Evolutionary conservation across 352 stramenopile genomes (phyloP).

Genomic region (Halophytophthora polymorphica): DNA sequence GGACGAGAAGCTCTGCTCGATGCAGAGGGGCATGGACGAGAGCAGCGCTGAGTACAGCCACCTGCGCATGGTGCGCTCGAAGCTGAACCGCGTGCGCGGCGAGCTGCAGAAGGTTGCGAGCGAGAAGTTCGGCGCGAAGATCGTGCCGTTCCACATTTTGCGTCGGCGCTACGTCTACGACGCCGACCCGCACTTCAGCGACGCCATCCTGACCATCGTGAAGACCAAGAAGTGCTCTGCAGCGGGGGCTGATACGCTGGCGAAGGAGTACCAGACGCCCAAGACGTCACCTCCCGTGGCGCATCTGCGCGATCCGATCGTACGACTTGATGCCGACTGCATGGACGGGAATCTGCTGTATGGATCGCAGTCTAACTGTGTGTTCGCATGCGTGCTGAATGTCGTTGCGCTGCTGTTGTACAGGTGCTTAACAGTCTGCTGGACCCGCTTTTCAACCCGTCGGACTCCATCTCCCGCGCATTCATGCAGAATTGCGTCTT

Average conservation of each 20-base stretch:
- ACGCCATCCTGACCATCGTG: constrained; percentile 73
- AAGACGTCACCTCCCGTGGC: constrained; percentile 55
- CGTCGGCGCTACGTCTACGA: constrained; percentile 62
- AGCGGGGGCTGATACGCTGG: constrained; percentile 49
- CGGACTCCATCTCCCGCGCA: constrained; percentile 45
- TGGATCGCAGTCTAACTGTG: neutral
- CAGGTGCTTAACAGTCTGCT: constrained; percentile 79
- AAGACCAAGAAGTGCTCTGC: constrained; percentile 76
- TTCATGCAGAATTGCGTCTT: constrained; percentile 71
- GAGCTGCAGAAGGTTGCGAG: constrained; percentile 75
- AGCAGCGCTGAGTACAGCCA: constrained; percentile 32
- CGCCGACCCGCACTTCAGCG: constrained; percentile 50
- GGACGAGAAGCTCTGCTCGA: constrained; percentile 59
- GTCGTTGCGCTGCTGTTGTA: neutral
- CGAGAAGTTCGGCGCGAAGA: constrained; percentile 59
- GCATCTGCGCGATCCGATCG: constrained; percentile 70
- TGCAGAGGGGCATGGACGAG: constrained; percentile 36
- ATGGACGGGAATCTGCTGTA: neutral
- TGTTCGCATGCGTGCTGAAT: neutral
- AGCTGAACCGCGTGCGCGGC: constrained; percentile 66
- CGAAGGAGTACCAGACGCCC: constrained; percentile 57
- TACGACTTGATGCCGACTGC: constrained; percentile 16
- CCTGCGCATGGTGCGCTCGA: constrained; percentile 61
- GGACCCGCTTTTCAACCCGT: constrained; percentile 81
- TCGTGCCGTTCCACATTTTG: constrained; percentile 73